A percentile compares a stretch with the other conserved stretches of the same genome.
Evolutionary conservation across 306 rosid genomes (phyloP).

Genomic region (Pyrus pyrifolia): DNA sequence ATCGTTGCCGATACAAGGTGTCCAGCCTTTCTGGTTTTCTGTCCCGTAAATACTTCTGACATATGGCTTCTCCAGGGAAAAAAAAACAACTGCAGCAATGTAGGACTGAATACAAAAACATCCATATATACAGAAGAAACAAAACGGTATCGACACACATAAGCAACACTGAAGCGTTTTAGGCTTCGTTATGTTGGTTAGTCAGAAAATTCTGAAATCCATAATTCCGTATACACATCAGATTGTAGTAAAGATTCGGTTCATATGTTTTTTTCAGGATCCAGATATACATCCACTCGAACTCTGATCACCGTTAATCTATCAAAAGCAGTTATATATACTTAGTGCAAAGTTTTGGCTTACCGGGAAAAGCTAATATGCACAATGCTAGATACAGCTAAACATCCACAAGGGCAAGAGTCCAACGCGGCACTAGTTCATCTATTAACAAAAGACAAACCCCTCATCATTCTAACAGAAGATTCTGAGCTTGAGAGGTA

Average conservation of each 20-base stretch:
- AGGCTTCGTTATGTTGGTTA: too few species aligned
- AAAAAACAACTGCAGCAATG: neutral
- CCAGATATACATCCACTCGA: neutral
- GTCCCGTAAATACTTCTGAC: neutral
- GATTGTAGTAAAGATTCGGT: neutral
- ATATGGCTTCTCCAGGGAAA: too few species aligned
- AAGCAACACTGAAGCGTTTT: neutral
- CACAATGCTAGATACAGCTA: slow-evolving; percentile 28
- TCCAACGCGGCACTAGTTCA: neutral
- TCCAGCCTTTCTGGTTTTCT: neutral
- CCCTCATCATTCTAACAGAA: slow-evolving; percentile 2
- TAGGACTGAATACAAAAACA: neutral
- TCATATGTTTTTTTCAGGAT: neutral
- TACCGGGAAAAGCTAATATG: slow-evolving; percentile 12
- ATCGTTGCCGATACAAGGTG: neutral
- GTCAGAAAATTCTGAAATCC: too few species aligned
- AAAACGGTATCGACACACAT: neutral
- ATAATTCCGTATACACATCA: too few species aligned
- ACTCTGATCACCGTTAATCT: neutral
- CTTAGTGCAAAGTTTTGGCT: slow-evolving; percentile 16
- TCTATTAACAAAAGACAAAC: neutral
- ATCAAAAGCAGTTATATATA: slow-evolving; percentile 13
- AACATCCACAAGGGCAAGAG: neutral
- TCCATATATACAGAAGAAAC: neutral
- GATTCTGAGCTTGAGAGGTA: slow-evolving; percentile 31